These are phyloP conservation scores for Rhodofomes roseus DNA, from an alignment of 1,284 basidiomycete genomes.

Conservation along the genomic window DNA sequence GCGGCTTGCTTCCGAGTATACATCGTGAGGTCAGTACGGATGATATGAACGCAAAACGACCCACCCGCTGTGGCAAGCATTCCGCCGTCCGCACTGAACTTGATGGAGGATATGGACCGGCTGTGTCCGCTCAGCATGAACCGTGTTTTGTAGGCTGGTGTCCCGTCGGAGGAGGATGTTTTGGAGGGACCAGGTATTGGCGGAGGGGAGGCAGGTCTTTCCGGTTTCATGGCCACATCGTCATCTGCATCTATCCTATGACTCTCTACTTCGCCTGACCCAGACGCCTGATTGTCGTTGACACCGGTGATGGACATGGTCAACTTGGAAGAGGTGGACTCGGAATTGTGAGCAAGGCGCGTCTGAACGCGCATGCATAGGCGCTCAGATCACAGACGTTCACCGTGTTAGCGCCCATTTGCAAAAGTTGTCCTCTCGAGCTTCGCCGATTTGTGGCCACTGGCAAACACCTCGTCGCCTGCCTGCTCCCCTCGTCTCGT, in stretches of 20 bases:
- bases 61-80: constrained; percentile 74
- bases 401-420: neutral
- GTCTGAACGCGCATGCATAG: neutral
- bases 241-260: neutral
- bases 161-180: constrained; percentile 6
- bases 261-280: neutral
- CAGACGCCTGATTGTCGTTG: too few species aligned
- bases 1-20: constrained; percentile 54
- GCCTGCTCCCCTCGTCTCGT: neutral
- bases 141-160: constrained; percentile 38
- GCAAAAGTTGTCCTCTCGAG: neutral
- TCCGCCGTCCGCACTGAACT: constrained; percentile 76
- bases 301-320: neutral
- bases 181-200: constrained; percentile 11
- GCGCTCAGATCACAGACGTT: neutral
- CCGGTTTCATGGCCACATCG: neutral
- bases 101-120: constrained; percentile 69
- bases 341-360: neutral
- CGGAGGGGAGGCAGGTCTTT: neutral
- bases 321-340: neutral
- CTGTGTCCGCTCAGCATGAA: constrained; percentile 71
- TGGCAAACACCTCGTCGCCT: neutral
- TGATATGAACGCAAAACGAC: constrained; percentile 21
- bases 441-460: neutral
- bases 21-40: constrained; percentile 12